These are phyloP conservation scores for Tolypocladium sp. DNA, from an alignment of 2,329 filamentous ascomycete species.

Conservation along the genomic window DNA sequence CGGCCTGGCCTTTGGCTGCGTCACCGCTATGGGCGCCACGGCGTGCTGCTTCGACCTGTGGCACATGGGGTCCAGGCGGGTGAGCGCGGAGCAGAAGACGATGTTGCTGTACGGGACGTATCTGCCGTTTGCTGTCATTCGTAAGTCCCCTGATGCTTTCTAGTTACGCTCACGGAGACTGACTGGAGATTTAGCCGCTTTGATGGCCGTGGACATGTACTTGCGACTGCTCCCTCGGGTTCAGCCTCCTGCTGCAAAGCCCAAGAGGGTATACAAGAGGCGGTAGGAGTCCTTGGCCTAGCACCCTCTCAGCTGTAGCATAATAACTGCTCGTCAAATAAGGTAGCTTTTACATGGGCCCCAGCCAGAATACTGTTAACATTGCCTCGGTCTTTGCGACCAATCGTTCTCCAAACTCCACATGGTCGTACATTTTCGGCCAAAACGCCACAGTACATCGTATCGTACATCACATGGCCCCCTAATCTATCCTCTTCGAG, in stretches of 20 bases:
- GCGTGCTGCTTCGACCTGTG: slow-evolving; percentile 41
- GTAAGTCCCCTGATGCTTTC: slow-evolving; percentile 29
- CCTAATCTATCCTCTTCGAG: slow-evolving; percentile 32
- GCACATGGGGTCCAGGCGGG: slow-evolving; percentile 37
- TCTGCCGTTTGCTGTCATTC: slow-evolving; percentile 40
- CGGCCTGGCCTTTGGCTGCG: slow-evolving; percentile 39
- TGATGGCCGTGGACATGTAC: slow-evolving; percentile 48
- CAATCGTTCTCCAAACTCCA: not conserved
- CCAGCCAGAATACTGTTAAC: not conserved
- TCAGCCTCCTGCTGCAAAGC: slow-evolving; percentile 17
- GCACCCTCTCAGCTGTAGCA: no score
- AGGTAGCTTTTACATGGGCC: no score
- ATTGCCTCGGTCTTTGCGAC: not conserved
- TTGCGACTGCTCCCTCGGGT: slow-evolving; percentile 36
- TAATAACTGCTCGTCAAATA: not conserved
- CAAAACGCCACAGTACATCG: not conserved
- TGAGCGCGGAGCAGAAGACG: slow-evolving; percentile 33
- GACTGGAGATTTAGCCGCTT: slow-evolving; percentile 24
- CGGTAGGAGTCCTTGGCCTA: not conserved
- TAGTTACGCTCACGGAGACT: not conserved
- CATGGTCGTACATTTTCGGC: not conserved
- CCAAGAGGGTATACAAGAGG: slow-evolving; percentile 23
- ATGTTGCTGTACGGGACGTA: slow-evolving; percentile 40
- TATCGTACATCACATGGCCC: not conserved
- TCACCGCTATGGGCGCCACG: slow-evolving; percentile 41